phyloP scores from a whole-genome alignment of 2,329 filamentous ascomycete genomes.

The Aureobasidium vineae region DNA sequence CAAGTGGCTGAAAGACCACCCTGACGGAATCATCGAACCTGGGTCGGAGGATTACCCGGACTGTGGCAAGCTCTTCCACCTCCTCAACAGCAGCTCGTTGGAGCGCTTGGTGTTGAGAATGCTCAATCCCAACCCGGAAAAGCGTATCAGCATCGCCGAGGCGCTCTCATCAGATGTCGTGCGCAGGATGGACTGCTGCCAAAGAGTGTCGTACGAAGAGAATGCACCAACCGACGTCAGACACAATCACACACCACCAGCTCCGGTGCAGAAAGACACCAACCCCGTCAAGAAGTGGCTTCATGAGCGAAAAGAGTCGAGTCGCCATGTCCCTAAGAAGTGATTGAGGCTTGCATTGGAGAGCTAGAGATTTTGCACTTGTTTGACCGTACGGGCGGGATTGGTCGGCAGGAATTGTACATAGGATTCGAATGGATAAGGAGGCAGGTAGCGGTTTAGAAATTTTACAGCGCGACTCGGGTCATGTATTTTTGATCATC shows the following conservation, averaged over 20 bases:
- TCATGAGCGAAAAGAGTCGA: slow-evolving; percentile 17
- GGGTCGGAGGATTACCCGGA: slow-evolving; percentile 57
- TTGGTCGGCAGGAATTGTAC: neutral
- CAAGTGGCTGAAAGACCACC: slow-evolving; percentile 61
- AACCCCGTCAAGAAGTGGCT: slow-evolving; percentile 24
- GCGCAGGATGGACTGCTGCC: slow-evolving; percentile 72
- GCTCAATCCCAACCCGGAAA: slow-evolving; percentile 73
- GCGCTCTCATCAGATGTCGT: slow-evolving; percentile 71
- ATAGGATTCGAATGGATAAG: neutral
- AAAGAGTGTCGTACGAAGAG: slow-evolving; percentile 16
- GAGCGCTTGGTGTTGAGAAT: slow-evolving; percentile 73
- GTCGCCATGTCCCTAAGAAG: neutral
- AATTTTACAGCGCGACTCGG: slow-evolving; percentile 11
- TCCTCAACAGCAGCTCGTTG: slow-evolving; percentile 64
- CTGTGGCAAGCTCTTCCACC: slow-evolving; percentile 62
- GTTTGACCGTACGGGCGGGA: neutral
- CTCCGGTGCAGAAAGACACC: neutral
- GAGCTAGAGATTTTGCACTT: neutral
- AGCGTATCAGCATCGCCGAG: slow-evolving; percentile 67
- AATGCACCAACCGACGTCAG: slow-evolving; percentile 4
- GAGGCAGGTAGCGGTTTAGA: slow-evolving; percentile 1
- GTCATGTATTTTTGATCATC: neutral
- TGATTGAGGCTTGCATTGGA: neutral
- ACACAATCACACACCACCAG: slow-evolving; percentile 19
- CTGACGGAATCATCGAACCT: slow-evolving; percentile 45